Conservation (phyloP, 2,329 filamentous ascomycete species). For the Tricladium varicosporioides region DNA sequence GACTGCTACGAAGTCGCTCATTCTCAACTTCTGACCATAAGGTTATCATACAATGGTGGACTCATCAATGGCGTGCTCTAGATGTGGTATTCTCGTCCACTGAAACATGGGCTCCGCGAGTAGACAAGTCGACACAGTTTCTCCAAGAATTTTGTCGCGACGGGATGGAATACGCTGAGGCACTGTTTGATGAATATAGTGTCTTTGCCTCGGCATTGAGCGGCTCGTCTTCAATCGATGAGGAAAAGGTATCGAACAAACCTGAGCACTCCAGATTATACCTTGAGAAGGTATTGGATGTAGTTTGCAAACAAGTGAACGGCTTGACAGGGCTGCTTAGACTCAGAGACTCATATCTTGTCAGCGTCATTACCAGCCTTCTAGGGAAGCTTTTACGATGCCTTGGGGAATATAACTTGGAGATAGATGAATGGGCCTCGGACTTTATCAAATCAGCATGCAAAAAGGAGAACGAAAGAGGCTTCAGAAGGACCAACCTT, state of each 20-base stretch:
- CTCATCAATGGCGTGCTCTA: conserved; percentile 76
- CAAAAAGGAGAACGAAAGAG: conserved; percentile 52
- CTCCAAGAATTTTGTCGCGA: conserved; percentile 95
- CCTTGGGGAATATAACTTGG: conserved; percentile 74
- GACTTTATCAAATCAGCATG: conserved; percentile 65
- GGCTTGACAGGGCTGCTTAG: conserved; percentile 83
- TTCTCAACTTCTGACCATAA: conserved; percentile 37
- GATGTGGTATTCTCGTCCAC: conserved; percentile 80
- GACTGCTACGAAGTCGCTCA: conserved; percentile 40
- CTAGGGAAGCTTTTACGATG: conserved; percentile 81
- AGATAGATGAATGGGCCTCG: conserved; percentile 60
- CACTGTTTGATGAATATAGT: conserved; percentile 79
- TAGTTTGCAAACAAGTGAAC: conserved; percentile 64
- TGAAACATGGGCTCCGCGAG: conserved; percentile 70
- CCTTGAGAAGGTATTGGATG: conserved; percentile 55
- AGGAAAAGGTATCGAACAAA: conserved; percentile 25
- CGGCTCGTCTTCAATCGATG: conserved; percentile 41
- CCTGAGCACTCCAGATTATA: conserved; percentile 36
- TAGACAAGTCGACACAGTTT: conserved; percentile 52
- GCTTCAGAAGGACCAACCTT: conserved; percentile 73
- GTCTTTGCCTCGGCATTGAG: conserved; percentile 59
- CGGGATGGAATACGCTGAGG: conserved; percentile 89
- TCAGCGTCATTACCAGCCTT: conserved; percentile 76
- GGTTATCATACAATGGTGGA: conserved; percentile 69
- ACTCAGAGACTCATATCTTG: conserved; percentile 82